phyloP scores from a whole-genome alignment of 768 basidiomycete genomes.

The Auricularia sp. region DNA sequence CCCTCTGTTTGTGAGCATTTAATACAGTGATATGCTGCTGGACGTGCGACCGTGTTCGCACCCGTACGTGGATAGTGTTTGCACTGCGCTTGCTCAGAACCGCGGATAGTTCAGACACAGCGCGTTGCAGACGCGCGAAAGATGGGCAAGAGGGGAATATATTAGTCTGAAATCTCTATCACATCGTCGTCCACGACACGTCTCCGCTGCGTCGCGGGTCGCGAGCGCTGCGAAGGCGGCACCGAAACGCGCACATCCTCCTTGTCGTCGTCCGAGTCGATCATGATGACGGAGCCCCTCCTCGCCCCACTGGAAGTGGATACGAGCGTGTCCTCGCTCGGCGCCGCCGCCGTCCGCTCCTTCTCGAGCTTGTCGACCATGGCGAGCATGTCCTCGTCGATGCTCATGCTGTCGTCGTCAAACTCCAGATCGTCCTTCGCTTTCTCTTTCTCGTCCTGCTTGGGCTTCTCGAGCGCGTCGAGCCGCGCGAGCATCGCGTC shows the following conservation, averaged over 20 bases:
- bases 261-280: background rate
- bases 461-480: background rate
- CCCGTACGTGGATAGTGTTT: too few relatives aligned
- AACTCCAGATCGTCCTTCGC: background rate
- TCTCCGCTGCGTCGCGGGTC: background rate
- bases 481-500: constrained; percentile 4
- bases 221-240: background rate
- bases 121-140: too few relatives aligned
- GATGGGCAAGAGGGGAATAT: too few relatives aligned
- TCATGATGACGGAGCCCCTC: background rate
- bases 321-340: background rate
- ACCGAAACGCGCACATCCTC: background rate
- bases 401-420: background rate
- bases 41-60: background rate
- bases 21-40: background rate
- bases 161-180: constrained; percentile 8
- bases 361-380: background rate
- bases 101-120: too few relatives aligned
- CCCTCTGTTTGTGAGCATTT: too few relatives aligned
- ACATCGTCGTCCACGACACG: constrained; percentile 1
- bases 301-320: background rate
- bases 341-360: background rate
- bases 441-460: background rate
- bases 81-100: too few relatives aligned
- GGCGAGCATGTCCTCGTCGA: background rate